phyloP scores from a whole-genome alignment of 495 filamentous ascomycete species.

The Cairneyella variabilis region DNA sequence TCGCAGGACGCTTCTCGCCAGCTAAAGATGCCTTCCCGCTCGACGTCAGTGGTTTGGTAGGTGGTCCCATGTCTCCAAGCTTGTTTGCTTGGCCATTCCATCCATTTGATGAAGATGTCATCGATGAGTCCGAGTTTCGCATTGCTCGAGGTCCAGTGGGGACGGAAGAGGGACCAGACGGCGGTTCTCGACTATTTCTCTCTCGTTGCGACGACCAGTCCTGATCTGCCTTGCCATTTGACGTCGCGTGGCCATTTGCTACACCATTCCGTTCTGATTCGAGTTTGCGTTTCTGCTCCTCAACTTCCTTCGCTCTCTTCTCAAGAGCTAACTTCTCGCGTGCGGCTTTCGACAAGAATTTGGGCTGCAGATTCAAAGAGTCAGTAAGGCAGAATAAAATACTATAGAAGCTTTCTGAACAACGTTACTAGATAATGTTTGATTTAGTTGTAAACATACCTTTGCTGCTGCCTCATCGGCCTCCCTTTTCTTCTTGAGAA shows the following conservation, averaged over 20 bases:
- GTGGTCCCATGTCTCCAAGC: conserved; percentile 30
- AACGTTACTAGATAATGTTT: conserved; percentile 3
- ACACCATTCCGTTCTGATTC: conserved; percentile 40
- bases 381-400: conserved; percentile 27
- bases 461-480: conserved; percentile 74
- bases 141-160: conserved; percentile 81
- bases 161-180: conserved; percentile 33
- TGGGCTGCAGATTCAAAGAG: conserved; percentile 55
- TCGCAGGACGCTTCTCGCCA: conserved; percentile 50
- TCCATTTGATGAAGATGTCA: conserved; percentile 51
- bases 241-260: not conserved
- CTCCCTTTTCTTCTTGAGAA: conserved; percentile 73
- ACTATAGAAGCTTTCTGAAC: conserved; percentile 25
- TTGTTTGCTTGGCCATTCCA: conserved; percentile 34
- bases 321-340: conserved; percentile 83
- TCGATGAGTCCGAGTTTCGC: conserved; percentile 50
- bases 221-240: conserved; percentile 17
- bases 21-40: conserved; percentile 30
- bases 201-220: conserved; percentile 13
- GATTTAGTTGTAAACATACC: conserved; percentile 39
- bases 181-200: conserved; percentile 18
- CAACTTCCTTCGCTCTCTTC: conserved; percentile 79
- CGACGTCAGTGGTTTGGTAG: conserved; percentile 30
- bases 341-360: conserved; percentile 87
- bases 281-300: conserved; percentile 58